These are phyloP conservation scores for Magnusiomyces starmeri DNA, from an alignment of 1,139 yeast genomes.

Conservation along the genomic window DNA sequence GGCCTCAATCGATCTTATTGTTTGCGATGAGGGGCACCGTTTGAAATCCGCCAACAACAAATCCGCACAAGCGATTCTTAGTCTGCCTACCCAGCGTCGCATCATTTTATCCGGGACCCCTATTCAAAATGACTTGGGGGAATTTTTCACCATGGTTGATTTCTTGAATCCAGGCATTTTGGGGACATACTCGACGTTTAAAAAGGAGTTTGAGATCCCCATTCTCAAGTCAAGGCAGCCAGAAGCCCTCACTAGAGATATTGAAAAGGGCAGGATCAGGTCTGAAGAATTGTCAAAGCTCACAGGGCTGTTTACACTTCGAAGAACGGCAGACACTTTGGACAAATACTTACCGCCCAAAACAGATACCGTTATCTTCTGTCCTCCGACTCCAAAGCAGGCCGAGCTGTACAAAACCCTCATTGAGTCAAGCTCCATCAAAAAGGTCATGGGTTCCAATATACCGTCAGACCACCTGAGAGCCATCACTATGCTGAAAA, in stretches of 20 bases:
- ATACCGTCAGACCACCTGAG: constrained; percentile 48
- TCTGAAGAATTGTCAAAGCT: constrained; percentile 55
- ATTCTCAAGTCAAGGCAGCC: constrained; percentile 69
- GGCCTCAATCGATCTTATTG: constrained; percentile 57
- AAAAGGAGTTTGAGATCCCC: constrained; percentile 60
- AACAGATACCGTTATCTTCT: constrained; percentile 72
- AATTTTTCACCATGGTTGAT: constrained; percentile 73
- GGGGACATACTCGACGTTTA: constrained; percentile 59
- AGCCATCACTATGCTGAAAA: constrained; percentile 67
- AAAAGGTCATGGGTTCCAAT: constrained; percentile 30
- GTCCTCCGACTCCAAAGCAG: constrained; percentile 66
- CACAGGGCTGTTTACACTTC: constrained; percentile 60
- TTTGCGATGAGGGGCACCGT: constrained; percentile 95
- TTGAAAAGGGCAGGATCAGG: constrained; percentile 51
- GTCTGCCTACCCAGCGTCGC: constrained; percentile 49
- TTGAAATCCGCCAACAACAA: constrained; percentile 59
- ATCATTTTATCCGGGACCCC: constrained; percentile 87
- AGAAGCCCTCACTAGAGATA: constrained; percentile 48
- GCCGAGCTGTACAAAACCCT: constrained; percentile 46
- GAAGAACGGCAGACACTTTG: constrained; percentile 69
- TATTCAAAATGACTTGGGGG: constrained; percentile 82
- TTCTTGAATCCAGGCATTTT: constrained; percentile 79
- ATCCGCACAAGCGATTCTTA: constrained; percentile 54
- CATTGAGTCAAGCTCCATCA: constrained; percentile 40
- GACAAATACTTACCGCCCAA: constrained; percentile 63